Evolutionary conservation across 176 grass and related monocot genomes (phyloP), one percentile per base, ranked within the genome.

Genomic region (Eragrostis curvula): DNA sequence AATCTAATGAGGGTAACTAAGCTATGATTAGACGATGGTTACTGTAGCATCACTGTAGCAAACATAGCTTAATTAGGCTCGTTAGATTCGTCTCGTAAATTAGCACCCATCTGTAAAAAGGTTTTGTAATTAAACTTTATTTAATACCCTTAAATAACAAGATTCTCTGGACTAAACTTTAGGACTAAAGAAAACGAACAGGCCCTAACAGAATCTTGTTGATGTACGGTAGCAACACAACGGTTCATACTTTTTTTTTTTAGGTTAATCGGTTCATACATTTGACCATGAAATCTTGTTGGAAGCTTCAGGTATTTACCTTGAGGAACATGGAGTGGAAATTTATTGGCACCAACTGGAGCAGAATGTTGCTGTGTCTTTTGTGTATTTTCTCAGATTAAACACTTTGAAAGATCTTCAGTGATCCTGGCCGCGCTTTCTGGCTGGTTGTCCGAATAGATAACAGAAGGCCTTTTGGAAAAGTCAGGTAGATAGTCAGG

Each of bases 341-440:
- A 74, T 80, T 91, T 93, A 62, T 56, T 87, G 81, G 85, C 69
- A 70, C 78, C 61, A 41, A 73, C 78, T 75, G 69, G 66, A 85
- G 75, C 32, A 81, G 77, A 78, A 58, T 89, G 78, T 83, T 75
- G 73, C 43, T 85, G 85, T 55, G 65, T 17, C 70, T 87, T 97
- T 67, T 89, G 80, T 40, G 62, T 11, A 72, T 97, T 90, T 58
- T 86, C 91, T 82, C 85, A 87, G 74, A 97, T 93, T 85, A 97
- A 78, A 80, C 94, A 93, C 59, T 90, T 97, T 12, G 94, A 97
- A 84, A 91, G 83, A 89, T 97, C 91, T 71, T 91, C 91, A 1
- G 86, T 85, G 53, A 97, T 91, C 44, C 74, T 84, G 29, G 63
- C 74, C 58, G 94, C 89, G 85, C 68, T 91, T 70, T 87, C 86